These are phyloP conservation scores for Mortierella sp. DNA, from an alignment of 371 early-diverging fungal species.

Conservation along the genomic window DNA sequence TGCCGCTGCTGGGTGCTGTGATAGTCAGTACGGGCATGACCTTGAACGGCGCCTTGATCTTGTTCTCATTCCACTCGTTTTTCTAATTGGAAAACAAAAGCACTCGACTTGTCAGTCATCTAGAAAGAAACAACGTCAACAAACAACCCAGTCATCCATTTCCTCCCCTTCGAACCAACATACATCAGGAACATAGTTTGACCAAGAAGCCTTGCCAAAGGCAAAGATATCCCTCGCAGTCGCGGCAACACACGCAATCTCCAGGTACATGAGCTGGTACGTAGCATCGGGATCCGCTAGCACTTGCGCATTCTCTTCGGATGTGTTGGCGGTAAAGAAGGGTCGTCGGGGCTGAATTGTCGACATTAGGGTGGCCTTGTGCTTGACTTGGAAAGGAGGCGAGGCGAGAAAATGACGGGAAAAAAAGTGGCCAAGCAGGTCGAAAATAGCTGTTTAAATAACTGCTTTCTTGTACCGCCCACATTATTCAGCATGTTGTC, in stretches of 20 bases:
- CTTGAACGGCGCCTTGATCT: slow-evolving; percentile 31
- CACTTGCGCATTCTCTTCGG: slow-evolving; percentile 25
- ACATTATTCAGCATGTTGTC: neutral
- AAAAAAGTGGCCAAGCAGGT: too few species aligned
- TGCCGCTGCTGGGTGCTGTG: slow-evolving; percentile 19
- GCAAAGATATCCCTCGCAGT: slow-evolving; percentile 33
- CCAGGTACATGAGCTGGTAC: slow-evolving; percentile 28
- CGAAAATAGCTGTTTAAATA: neutral
- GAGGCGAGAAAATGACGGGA: neutral
- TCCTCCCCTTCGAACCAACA: neutral
- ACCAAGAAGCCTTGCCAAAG: slow-evolving; percentile 35
- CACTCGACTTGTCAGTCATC: too few species aligned
- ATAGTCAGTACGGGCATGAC: slow-evolving; percentile 35
- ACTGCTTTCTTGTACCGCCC: neutral
- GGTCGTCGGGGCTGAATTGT: slow-evolving; percentile 9
- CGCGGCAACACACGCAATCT: slow-evolving; percentile 21
- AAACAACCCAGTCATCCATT: neutral
- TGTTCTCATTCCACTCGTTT: slow-evolving; percentile 14
- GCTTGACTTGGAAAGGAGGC: too few species aligned
- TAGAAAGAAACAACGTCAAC: neutral
- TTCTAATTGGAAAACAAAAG: too few species aligned
- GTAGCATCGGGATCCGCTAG: slow-evolving; percentile 19
- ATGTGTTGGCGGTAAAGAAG: slow-evolving; percentile 8
- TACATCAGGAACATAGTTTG: slow-evolving; percentile 13
- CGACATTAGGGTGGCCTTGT: too few species aligned